Evolutionary conservation across 148 eudicot genomes (phyloP), one percentile per base, ranked within the genome.

Genomic region (Diospyros kaki): DNA sequence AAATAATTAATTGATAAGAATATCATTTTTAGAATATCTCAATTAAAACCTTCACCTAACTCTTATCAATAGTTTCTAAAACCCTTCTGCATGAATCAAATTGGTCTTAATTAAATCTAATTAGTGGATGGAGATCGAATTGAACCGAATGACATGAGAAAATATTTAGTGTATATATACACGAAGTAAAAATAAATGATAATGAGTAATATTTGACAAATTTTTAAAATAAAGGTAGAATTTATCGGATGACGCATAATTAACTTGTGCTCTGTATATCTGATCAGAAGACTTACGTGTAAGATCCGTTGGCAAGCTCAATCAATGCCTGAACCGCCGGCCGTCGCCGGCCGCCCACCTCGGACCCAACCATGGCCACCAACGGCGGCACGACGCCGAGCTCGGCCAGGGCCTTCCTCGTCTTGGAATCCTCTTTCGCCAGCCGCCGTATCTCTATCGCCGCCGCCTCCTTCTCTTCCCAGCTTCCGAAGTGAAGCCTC

Each of bases 361-460:
- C 83, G 17, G 83, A 81, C 6, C 74, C 94, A 72, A 81, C 85
- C 97, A 94, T 94, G 5, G 77, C 87, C 51, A 91, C 93, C 81
- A 94, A 78, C 1, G 91, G 89, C 79, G 87, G 86, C 68, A 94
- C 78, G 71, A 94, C 98, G 7, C 98, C 97, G 5, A 94, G 89
- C 76, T 88, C 97, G 64, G 85, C 93, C 86, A 91, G 54, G 15
- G 43, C 62, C 72, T 77, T 84, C 72, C 86, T 73, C 75, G 66
- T 71, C 78, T 84, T 77, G 74, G 76, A 76, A 39, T 83, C 85
- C 13, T 73, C 79, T 7, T 73, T 73, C 3, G 91, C 89, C 65
- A 94, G 68, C 75, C 80, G 73, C 78, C 44, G 78, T 2, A 94
- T 86, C 80, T 88, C 93, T 67, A 15, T 41, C 2, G 86, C 88